phyloP scores from a whole-genome alignment of 2,329 filamentous ascomycete genomes.

The Fusarium pininemorale region DNA sequence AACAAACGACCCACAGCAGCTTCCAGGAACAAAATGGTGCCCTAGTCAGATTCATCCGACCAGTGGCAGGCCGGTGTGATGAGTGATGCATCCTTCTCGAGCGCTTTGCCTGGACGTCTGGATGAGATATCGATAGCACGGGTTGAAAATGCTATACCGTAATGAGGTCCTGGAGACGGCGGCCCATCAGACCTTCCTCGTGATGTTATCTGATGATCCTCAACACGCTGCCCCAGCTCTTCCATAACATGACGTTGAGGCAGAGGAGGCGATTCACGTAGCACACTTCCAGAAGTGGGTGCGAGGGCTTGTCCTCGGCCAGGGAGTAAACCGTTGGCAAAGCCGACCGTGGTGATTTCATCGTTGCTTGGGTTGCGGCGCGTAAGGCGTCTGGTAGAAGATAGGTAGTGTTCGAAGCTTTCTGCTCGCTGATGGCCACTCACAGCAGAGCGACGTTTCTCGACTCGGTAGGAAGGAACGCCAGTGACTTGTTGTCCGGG shows the following conservation, averaged over 20 bases:
- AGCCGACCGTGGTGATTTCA: not conserved
- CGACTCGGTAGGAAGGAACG: not conserved
- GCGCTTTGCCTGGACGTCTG: too few species aligned
- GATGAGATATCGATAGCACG: too few species aligned
- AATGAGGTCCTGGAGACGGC: rapidly evolving
- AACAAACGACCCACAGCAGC: rapidly evolving
- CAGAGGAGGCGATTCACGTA: not conserved
- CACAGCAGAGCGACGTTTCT: rapidly evolving
- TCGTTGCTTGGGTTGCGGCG: not conserved
- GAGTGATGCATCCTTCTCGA: not conserved
- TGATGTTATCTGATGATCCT: too few species aligned
- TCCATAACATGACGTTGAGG: not conserved
- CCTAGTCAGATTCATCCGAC: not conserved
- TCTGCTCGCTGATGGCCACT: not conserved
- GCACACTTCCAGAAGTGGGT: not conserved
- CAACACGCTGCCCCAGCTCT: not conserved
- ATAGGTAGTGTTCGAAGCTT: not conserved
- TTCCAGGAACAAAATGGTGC: rapidly evolving
- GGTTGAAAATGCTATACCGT: not conserved
- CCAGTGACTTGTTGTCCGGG: not conserved
- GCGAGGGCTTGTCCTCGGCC: not conserved
- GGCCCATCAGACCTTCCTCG: rapidly evolving
- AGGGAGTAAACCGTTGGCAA: too few species aligned
- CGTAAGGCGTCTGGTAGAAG: not conserved
- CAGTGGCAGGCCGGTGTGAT: rapidly evolving